A percentile compares a stretch with the other conserved stretches of the same genome.
Conservation (phyloP, 2,329 filamentous ascomycete genomes). For the Trichoderma simmonsii region DNA sequence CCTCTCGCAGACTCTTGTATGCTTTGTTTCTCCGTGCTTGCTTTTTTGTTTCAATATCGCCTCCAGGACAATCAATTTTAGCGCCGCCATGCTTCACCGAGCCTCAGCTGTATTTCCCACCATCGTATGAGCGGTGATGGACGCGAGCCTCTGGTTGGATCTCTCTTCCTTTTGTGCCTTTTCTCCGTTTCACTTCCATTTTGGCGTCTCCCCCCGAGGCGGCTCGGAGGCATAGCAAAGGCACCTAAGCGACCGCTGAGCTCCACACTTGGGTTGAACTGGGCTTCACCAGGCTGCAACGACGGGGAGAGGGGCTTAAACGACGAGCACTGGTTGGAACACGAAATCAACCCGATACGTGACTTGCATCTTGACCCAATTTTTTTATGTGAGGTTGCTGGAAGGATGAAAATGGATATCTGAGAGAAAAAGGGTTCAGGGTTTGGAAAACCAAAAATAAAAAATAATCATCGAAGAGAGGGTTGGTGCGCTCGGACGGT, state of each 20-base stretch:
- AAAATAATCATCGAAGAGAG: background rate
- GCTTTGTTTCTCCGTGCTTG: background rate
- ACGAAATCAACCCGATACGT: conserved; percentile 11
- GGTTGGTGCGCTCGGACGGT: background rate
- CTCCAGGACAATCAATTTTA: background rate
- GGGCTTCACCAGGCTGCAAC: conserved; percentile 17
- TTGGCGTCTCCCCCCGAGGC: background rate
- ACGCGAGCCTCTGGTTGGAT: background rate
- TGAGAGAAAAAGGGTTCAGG: background rate
- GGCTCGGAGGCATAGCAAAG: conserved; percentile 2
- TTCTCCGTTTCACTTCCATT: background rate
- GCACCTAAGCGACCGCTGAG: conserved; percentile 13
- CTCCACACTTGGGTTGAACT: conserved; percentile 20
- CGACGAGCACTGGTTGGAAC: conserved; percentile 12
- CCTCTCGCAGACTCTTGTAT: background rate
- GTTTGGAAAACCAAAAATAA: background rate
- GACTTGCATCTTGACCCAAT: conserved; percentile 5
- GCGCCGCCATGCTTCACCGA: conserved; percentile 1
- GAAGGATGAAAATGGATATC: background rate
- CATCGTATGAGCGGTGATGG: background rate
- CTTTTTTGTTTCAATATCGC: background rate
- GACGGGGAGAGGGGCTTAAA: conserved; percentile 11
- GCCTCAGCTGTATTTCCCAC: background rate
- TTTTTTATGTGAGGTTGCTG: background rate
- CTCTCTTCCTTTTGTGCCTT: background rate